These are phyloP conservation scores for Hericium rajendrae DNA, from an alignment of 768 basidiomycete species.

Conservation along the genomic window DNA sequence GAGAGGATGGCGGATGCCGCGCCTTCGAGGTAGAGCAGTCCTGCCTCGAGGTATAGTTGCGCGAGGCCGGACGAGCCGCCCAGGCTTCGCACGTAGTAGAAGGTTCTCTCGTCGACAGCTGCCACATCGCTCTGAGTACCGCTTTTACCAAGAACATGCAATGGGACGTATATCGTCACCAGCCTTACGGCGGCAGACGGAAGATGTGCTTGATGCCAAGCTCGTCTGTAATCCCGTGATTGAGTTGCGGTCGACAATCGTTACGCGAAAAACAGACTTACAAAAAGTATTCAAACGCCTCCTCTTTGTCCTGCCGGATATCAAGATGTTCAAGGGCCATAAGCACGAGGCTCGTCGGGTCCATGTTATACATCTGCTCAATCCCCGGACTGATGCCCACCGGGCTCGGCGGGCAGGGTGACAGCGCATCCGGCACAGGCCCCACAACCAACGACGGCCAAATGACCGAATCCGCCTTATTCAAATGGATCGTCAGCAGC, in stretches of 20 bases:
- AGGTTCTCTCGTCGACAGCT: slow-evolving; percentile 38
- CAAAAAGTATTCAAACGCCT: slow-evolving; percentile 78
- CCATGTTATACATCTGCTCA: slow-evolving; percentile 72
- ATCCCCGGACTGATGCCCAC: slow-evolving; percentile 42
- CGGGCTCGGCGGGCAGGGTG: slow-evolving; percentile 41
- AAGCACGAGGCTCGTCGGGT: slow-evolving; percentile 70
- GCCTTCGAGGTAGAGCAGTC: slow-evolving; percentile 74
- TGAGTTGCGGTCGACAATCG: background rate
- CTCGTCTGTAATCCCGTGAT: slow-evolving; percentile 39
- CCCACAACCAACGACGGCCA: slow-evolving; percentile 80
- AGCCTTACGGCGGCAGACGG: slow-evolving; percentile 74
- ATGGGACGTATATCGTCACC: slow-evolving; percentile 61
- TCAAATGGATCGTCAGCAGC: slow-evolving; percentile 68
- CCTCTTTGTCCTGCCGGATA: slow-evolving; percentile 64
- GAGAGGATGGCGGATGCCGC: slow-evolving; percentile 62
- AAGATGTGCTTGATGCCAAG: slow-evolving; percentile 70
- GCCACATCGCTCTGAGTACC: slow-evolving; percentile 20
- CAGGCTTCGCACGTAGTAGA: slow-evolving; percentile 56
- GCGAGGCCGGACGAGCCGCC: slow-evolving; percentile 62
- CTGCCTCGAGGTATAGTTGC: slow-evolving; percentile 69
- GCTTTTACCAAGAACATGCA: slow-evolving; percentile 27
- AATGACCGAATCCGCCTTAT: slow-evolving; percentile 70
- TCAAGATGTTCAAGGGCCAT: slow-evolving; percentile 64
- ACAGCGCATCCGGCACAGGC: slow-evolving; percentile 54
- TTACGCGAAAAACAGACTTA: slow-evolving; percentile 26